Conservation (phyloP, 1,284 basidiomycete species). For the Pseudozyma sp. region DNA sequence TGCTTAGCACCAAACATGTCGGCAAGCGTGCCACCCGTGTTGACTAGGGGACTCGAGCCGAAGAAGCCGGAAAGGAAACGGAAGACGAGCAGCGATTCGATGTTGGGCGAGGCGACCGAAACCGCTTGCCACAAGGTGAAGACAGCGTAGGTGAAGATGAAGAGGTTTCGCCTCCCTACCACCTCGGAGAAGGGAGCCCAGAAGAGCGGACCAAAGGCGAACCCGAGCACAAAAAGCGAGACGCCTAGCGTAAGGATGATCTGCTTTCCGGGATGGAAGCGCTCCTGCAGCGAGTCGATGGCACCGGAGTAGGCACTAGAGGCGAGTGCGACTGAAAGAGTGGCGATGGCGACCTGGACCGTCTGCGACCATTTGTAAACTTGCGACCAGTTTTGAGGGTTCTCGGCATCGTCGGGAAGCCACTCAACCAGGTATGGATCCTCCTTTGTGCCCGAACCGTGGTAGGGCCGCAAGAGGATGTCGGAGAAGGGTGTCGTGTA, state of each 20-base stretch:
- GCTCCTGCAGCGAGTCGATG: conserved; percentile 32
- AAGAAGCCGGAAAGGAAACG: conserved; percentile 78
- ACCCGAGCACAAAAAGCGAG: conserved; percentile 79
- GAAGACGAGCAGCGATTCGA: conserved; percentile 75
- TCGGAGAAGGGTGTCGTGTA: conserved; percentile 67
- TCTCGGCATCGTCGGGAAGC: conserved; percentile 52
- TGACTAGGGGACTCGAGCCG: conserved; percentile 71
- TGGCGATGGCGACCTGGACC: conserved; percentile 59
- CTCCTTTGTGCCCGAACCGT: conserved; percentile 68
- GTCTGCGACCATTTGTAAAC: conserved; percentile 55
- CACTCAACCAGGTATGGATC: conserved; percentile 69
- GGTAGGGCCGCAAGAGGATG: conserved; percentile 68
- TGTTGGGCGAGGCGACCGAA: conserved; percentile 76
- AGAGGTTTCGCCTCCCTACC: conserved; percentile 75
- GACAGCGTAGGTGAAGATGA: conserved; percentile 74
- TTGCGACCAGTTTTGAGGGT: conserved; percentile 36
- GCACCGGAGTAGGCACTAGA: conserved; percentile 61
- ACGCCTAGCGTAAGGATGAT: conserved; percentile 65
- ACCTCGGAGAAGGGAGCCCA: conserved; percentile 77
- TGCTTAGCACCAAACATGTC: conserved; percentile 77
- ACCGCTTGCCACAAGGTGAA: conserved; percentile 79
- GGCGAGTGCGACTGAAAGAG: conserved; percentile 58
- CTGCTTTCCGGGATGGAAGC: conserved; percentile 47
- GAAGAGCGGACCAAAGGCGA: conserved; percentile 70
- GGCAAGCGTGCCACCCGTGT: conserved; percentile 73